phyloP scores from a whole-genome alignment of 768 basidiomycete genomes.

The Crepidotus variabilis region DNA sequence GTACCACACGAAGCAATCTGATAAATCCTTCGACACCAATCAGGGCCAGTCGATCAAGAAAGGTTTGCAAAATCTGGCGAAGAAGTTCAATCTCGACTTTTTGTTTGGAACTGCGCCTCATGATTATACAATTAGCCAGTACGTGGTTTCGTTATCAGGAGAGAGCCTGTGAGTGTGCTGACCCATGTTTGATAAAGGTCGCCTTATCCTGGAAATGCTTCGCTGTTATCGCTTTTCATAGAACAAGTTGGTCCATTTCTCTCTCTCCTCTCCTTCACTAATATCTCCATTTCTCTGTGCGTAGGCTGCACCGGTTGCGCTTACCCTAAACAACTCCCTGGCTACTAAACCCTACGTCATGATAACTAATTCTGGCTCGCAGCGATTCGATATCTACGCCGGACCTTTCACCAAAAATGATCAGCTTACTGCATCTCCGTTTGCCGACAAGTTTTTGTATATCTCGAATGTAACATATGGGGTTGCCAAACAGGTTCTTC shows the following conservation, averaged over 20 bases:
- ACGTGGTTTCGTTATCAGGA: constrained; percentile 12
- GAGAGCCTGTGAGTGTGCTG: not conserved
- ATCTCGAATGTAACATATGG: constrained; percentile 49
- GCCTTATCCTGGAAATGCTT: constrained; percentile 60
- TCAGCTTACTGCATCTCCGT: constrained; percentile 73
- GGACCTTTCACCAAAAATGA: constrained; percentile 81
- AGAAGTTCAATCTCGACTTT: constrained; percentile 57
- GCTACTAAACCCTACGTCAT: constrained; percentile 57
- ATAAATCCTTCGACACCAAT: constrained; percentile 57
- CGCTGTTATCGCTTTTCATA: constrained; percentile 56
- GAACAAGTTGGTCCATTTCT: constrained; percentile 29
- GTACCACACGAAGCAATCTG: constrained; percentile 62
- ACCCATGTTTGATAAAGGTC: constrained; percentile 33
- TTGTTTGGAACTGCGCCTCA: constrained; percentile 72
- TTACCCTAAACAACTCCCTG: constrained; percentile 62
- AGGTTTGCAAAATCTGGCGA: constrained; percentile 49
- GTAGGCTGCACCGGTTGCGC: constrained; percentile 51
- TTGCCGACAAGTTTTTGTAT: constrained; percentile 59
- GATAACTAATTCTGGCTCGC: constrained; percentile 59
- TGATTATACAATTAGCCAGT: constrained; percentile 68
- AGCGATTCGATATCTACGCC: constrained; percentile 63
- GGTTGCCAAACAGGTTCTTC: constrained; percentile 51
- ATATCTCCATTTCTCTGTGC: not conserved
- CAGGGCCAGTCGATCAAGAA: constrained; percentile 49
- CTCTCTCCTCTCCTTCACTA: not conserved